Conservation (phyloP, 2,329 filamentous ascomycete species). For the Alternaria sp. region DNA sequence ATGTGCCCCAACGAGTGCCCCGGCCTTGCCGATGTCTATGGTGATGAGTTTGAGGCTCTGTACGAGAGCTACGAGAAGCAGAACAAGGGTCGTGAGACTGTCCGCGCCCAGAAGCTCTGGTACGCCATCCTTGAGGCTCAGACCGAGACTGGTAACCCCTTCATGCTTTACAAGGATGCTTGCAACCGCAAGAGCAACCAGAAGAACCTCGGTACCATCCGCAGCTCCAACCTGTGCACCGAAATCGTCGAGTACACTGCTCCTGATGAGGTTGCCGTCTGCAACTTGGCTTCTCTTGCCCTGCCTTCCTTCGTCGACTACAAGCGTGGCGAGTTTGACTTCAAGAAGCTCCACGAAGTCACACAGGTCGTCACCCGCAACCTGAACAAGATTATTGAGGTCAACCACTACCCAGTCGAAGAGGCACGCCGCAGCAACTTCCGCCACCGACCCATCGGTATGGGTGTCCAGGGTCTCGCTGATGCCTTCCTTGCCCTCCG, state of each 20-base stretch:
- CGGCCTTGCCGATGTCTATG: conserved; percentile 93
- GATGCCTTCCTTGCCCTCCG: conserved; percentile 97
- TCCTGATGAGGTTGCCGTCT: conserved; percentile 97
- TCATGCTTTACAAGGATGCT: conserved; percentile 99
- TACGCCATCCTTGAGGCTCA: conserved; percentile 98
- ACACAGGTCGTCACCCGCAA: conserved; percentile 91
- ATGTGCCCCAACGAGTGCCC: conserved; percentile 98
- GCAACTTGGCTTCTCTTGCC: conserved; percentile 94
- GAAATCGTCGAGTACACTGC: conserved; percentile 98
- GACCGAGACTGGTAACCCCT: conserved; percentile 98
- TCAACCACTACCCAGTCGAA: conserved; percentile 97
- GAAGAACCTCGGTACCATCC: conserved; percentile 98
- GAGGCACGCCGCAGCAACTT: conserved; percentile 97
- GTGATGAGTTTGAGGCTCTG: conserved; percentile 93
- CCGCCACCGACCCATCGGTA: conserved; percentile 92
- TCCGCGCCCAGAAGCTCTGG: conserved; percentile 99
- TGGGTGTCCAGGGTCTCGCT: conserved; percentile 96
- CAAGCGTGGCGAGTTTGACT: conserved; percentile 84
- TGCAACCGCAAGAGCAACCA: conserved; percentile 99
- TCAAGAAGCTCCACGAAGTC: conserved; percentile 95
- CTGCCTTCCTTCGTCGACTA: conserved; percentile 92
- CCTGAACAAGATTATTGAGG: conserved; percentile 96
- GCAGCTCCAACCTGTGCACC: conserved; percentile 98
- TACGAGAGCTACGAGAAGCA: conserved; percentile 90
- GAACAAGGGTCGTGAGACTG: conserved; percentile 84